Conservation (phyloP, 352 stramenopile genomes). For the Peronosclerospora sorghi region DNA sequence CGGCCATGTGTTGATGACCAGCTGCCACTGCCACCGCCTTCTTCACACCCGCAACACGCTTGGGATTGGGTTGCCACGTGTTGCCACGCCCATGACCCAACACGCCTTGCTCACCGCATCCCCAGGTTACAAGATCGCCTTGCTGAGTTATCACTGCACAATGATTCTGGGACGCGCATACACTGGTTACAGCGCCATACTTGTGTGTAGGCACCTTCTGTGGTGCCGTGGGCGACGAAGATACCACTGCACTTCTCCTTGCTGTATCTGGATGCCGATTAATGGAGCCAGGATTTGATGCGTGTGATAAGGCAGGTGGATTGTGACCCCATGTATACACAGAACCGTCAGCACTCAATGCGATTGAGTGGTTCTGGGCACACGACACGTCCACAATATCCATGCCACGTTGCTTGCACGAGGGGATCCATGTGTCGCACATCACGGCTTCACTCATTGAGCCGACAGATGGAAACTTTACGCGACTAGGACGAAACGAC, state of each 20-base stretch:
- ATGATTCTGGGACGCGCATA: slow-evolving; percentile 67
- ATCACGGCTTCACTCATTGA: slow-evolving; percentile 17
- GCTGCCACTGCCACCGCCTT: slow-evolving; percentile 54
- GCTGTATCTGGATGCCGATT: slow-evolving; percentile 3
- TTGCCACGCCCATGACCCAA: slow-evolving; percentile 59
- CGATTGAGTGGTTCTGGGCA: slow-evolving; percentile 72
- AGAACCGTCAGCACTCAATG: slow-evolving; percentile 39
- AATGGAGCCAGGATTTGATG: slow-evolving; percentile 4
- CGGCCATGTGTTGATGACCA: slow-evolving; percentile 63
- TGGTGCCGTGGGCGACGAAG: slow-evolving; percentile 28
- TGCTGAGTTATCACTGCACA: slow-evolving; percentile 57
- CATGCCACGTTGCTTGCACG: slow-evolving; percentile 33
- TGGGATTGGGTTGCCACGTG: slow-evolving; percentile 71
- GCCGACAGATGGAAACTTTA: slow-evolving; percentile 36
- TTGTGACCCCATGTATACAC: slow-evolving; percentile 77
- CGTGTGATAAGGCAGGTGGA: slow-evolving; percentile 47
- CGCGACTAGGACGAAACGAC: slow-evolving; percentile 50
- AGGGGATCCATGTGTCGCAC: slow-evolving; percentile 49
- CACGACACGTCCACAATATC: slow-evolving; percentile 68
- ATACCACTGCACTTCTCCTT: slow-evolving; percentile 9
- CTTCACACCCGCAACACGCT: slow-evolving; percentile 62
- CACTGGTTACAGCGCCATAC: slow-evolving; percentile 36
- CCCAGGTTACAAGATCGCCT: slow-evolving; percentile 69
- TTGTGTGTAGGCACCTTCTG: slow-evolving; percentile 31
- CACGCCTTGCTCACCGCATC: slow-evolving; percentile 52